Evolutionary conservation across 1,139 yeast genomes (phyloP).

Genomic region (Wickerhamomyces sp.): DNA sequence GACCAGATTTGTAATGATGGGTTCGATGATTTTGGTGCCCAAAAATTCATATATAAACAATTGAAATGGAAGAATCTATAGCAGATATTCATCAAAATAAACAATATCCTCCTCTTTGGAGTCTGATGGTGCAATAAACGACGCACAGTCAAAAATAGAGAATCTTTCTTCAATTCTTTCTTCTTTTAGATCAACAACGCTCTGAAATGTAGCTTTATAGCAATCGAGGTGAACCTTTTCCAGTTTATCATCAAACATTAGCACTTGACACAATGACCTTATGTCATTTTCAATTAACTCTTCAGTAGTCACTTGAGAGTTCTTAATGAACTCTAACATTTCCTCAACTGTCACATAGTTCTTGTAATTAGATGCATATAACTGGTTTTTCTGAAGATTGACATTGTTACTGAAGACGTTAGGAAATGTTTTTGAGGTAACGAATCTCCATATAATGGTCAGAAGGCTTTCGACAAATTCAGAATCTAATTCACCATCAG

Average conservation of each 20-base stretch:
- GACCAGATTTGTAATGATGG: conserved; percentile 51
- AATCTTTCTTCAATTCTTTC: conserved; percentile 27
- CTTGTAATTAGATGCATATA: conserved; percentile 52
- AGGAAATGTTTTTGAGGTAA: conserved; percentile 74
- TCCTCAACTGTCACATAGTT: conserved; percentile 68
- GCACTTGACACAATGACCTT: conserved; percentile 79
- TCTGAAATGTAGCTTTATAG: conserved; percentile 55
- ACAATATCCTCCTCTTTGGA: conserved; percentile 29
- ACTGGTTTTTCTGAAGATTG: conserved; percentile 18
- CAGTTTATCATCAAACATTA: conserved; percentile 80
- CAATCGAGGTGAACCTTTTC: conserved; percentile 57
- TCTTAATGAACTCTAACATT: conserved; percentile 71
- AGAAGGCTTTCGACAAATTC: conserved; percentile 85
- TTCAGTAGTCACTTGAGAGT: conserved; percentile 74
- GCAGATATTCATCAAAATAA: conserved; percentile 35
- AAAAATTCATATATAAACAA: conserved; percentile 54
- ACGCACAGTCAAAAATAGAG: conserved; percentile 32
- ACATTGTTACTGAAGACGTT: conserved; percentile 46
- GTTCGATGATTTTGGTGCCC: conserved; percentile 81
- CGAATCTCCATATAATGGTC: conserved; percentile 84
- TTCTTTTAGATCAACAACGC: conserved; percentile 32
- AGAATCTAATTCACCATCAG: conserved; percentile 90
- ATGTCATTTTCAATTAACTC: conserved; percentile 75
- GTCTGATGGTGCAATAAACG: conserved; percentile 28
- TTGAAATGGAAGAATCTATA: conserved; percentile 25